Conservation (phyloP, 257 asterid species). For the Paulownia fortunei region DNA sequence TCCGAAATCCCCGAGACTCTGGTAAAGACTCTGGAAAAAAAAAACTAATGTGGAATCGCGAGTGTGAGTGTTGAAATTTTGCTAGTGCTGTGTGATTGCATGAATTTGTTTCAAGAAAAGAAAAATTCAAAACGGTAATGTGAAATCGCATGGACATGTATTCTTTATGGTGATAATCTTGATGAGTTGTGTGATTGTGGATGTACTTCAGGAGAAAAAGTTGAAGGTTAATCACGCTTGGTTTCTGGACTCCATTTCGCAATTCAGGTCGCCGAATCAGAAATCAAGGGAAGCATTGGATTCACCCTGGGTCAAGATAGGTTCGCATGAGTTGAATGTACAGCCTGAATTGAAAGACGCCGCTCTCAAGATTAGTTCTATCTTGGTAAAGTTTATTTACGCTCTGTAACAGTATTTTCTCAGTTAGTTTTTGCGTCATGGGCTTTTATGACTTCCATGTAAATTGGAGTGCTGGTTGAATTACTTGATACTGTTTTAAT, state of each 20-base stretch:
- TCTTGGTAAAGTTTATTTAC: conserved; percentile 55
- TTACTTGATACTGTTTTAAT: conserved; percentile 7
- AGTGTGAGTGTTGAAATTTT: background rate
- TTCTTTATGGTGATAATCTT: conserved; percentile 15
- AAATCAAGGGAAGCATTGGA: conserved; percentile 86
- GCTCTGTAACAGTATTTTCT: background rate
- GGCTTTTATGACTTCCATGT: background rate
- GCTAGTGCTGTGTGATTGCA: background rate
- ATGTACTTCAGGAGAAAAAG: conserved; percentile 62
- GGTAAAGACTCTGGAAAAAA: conserved; percentile 43
- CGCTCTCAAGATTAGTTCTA: conserved; percentile 69
- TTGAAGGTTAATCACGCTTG: conserved; percentile 78
- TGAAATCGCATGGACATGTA: background rate
- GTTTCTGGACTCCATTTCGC: conserved; percentile 61
- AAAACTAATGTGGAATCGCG: background rate
- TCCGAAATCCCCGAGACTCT: conserved; percentile 60
- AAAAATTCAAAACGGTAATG: background rate
- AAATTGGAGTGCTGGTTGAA: background rate
- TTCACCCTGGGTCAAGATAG: conserved; percentile 59
- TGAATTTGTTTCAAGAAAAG: background rate
- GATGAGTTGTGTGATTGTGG: conserved; percentile 22
- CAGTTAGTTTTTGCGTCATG: background rate
- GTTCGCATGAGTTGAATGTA: conserved; percentile 60
- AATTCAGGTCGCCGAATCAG: conserved; percentile 70
- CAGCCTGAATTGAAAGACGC: conserved; percentile 63